Percentiles rank a stretch among this genome's conserved stretches.
phyloP scores from a whole-genome alignment of 2,329 filamentous ascomycete species.

The Colletotrichum sp. region DNA sequence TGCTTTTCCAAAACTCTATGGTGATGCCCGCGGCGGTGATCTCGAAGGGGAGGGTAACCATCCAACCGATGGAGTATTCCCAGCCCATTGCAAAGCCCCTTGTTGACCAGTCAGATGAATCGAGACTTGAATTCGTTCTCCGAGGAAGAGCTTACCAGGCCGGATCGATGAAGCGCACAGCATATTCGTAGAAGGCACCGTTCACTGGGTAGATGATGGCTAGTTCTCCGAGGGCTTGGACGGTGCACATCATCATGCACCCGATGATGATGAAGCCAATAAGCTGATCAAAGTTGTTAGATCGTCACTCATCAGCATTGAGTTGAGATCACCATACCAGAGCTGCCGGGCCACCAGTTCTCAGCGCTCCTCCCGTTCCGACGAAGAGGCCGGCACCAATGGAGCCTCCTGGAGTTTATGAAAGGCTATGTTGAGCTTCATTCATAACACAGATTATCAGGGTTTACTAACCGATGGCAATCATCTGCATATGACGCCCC shows the following conservation, averaged over 20 bases:
- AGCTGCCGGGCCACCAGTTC: neutral
- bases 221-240: slow-evolving; percentile 64
- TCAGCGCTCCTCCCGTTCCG: neutral
- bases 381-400: neutral
- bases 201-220: slow-evolving; percentile 64
- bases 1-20: slow-evolving; percentile 75
- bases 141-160: slow-evolving; percentile 39
- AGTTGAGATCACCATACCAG: neutral
- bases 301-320: rapidly evolving
- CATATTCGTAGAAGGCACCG: slow-evolving; percentile 64
- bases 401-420: neutral
- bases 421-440: neutral
- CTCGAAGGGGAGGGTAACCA: neutral
- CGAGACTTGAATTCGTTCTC: too few species aligned
- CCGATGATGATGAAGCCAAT: slow-evolving; percentile 60
- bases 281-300: slow-evolving; percentile 20
- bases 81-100: slow-evolving; percentile 56
- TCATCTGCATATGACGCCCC: slow-evolving; percentile 59
- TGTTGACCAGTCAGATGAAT: neutral
- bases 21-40: slow-evolving; percentile 77
- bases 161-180: slow-evolving; percentile 64
- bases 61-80: slow-evolving; percentile 33
- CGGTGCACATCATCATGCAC: slow-evolving; percentile 54
- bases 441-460: neutral
- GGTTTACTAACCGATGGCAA: slow-evolving; percentile 31